Evolutionary conservation across 1,139 yeast genomes (phyloP), one percentile per base, ranked within the genome.

Genomic region (Taphrina pruni): DNA sequence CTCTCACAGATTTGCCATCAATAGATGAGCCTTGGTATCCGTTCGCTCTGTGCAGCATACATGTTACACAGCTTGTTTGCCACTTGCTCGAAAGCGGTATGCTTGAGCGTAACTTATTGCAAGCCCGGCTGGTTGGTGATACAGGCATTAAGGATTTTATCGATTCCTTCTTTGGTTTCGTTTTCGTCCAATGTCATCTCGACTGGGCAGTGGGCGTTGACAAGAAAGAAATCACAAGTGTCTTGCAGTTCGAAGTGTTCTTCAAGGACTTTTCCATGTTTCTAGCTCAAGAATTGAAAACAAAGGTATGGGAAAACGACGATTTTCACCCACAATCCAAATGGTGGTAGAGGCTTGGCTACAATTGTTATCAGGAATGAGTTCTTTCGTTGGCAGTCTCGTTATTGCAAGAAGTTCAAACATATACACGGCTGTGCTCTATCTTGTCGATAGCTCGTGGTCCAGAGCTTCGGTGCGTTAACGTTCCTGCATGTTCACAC

Each of bases 161-260:
- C 26, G 56, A 64, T 35, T 26, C 43, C 5, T 36, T 64, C 41
- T 64, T 55, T 38, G n/a, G 61, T 50, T 64, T 52, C 26, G 41
- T 46, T 5, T 64, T 64, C 20, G 61, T 64, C 36, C 56, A 50
- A 21, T 64, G 67, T 36, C 67, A 64, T 35, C 61, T 64, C 26
- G 67, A 64, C 48, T 64, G 67, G 67, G 60, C 61, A 12, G 39
- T 41, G 38, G 67, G 67, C 8, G 67, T 64, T 3, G 67, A 64
- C 20, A 64, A 55, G 61, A 46, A 35, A 60, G 67, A 64, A 20
- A 43, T 64, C 17, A 64, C 67, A 6, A 55, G 61, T 50, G 38
- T 64, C 11, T 45, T 64, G 11, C 60, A 55, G 17, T 64, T 64
- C 36, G 67, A 64, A 26, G 61, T 11, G 39, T 64, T 64, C 48